phyloP scores from a whole-genome alignment of 2,329 filamentous ascomycete species.

The Capronia coronata region DNA sequence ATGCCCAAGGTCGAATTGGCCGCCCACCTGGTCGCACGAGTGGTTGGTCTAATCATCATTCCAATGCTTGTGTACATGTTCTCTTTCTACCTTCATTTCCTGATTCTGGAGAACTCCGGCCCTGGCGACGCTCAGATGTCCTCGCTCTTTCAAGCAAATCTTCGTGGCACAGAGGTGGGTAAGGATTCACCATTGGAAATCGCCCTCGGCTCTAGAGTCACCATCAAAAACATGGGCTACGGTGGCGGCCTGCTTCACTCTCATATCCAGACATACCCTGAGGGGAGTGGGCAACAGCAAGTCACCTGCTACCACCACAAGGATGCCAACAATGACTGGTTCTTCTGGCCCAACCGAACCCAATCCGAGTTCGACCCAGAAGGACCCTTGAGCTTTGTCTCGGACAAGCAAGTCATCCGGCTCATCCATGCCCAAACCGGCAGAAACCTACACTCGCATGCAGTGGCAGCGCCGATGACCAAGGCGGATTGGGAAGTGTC shows the following conservation, averaged over 20 bases:
- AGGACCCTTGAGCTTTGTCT: constrained; percentile 65
- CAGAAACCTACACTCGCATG: constrained; percentile 92
- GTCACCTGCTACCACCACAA: constrained; percentile 99
- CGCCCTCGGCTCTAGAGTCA: constrained; percentile 79
- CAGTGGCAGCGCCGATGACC: constrained; percentile 78
- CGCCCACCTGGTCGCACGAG: constrained; percentile 71
- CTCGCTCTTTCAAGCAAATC: constrained; percentile 95
- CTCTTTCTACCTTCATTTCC: constrained; percentile 91
- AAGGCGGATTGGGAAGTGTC: constrained; percentile 92
- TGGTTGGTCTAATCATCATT: constrained; percentile 80
- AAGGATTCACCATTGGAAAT: constrained; percentile 91
- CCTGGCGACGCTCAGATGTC: constrained; percentile 99
- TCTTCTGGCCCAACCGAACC: constrained; percentile 87
- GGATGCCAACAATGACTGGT: constrained; percentile 99
- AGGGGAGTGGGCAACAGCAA: constrained; percentile 66
- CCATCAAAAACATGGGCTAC: constrained; percentile 99
- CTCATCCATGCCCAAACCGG: constrained; percentile 92
- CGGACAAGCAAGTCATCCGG: constrained; percentile 70
- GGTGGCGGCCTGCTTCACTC: constrained; percentile 68
- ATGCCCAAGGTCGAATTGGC: constrained; percentile 74
- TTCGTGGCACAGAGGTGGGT: constrained; percentile 87
- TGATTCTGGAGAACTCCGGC: constrained; percentile 85
- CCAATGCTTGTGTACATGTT: constrained; percentile 90
- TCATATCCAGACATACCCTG: constrained; percentile 28
- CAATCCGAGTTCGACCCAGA: constrained; percentile 67